Evolutionary conservation across 2,329 filamentous ascomycete genomes (phyloP).

Genomic region (Pezicula neosporulosa): DNA sequence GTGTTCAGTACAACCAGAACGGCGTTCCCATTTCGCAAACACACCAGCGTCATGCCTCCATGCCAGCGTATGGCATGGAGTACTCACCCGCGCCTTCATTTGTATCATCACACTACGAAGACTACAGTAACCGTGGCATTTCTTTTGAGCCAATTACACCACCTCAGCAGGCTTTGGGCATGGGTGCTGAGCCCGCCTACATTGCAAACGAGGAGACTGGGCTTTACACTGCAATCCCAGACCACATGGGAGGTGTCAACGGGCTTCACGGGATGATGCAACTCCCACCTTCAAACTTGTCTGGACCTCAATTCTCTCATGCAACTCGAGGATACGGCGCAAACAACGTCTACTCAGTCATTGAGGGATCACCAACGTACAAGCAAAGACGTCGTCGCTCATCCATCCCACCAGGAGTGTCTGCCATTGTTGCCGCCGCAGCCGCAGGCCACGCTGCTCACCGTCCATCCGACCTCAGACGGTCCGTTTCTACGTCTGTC

Average conservation of each 20-base stretch:
- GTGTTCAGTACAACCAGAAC: slow-evolving; percentile 88
- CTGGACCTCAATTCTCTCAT: slow-evolving; percentile 74
- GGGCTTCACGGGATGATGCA: slow-evolving; percentile 87
- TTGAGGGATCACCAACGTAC: slow-evolving; percentile 97
- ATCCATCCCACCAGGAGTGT: slow-evolving; percentile 79
- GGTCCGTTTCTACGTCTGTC: slow-evolving; percentile 86
- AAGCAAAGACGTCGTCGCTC: slow-evolving; percentile 94
- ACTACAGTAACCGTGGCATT: slow-evolving; percentile 93
- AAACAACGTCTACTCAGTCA: slow-evolving; percentile 88
- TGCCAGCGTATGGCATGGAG: slow-evolving; percentile 91
- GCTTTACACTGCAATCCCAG: slow-evolving; percentile 90
- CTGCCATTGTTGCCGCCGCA: slow-evolving; percentile 63
- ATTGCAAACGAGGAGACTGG: slow-evolving; percentile 98
- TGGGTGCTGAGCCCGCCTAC: slow-evolving; percentile 87
- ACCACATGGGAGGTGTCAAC: slow-evolving; percentile 70
- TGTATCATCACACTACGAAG: slow-evolving; percentile 96
- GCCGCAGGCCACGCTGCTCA: slow-evolving; percentile 56
- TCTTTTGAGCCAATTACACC: slow-evolving; percentile 97
- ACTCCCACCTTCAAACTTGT: slow-evolving; percentile 80
- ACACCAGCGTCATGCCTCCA: slow-evolving; percentile 94
- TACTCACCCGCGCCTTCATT: slow-evolving; percentile 98
- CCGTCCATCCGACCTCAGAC: slow-evolving; percentile 83
- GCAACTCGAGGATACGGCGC: slow-evolving; percentile 61
- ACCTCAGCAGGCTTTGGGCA: slow-evolving; percentile 80
- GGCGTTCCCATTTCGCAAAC: slow-evolving; percentile 78